Evolutionary conservation across 352 stramenopile species (phyloP).

Genomic region (Pythium grandisporangium): DNA sequence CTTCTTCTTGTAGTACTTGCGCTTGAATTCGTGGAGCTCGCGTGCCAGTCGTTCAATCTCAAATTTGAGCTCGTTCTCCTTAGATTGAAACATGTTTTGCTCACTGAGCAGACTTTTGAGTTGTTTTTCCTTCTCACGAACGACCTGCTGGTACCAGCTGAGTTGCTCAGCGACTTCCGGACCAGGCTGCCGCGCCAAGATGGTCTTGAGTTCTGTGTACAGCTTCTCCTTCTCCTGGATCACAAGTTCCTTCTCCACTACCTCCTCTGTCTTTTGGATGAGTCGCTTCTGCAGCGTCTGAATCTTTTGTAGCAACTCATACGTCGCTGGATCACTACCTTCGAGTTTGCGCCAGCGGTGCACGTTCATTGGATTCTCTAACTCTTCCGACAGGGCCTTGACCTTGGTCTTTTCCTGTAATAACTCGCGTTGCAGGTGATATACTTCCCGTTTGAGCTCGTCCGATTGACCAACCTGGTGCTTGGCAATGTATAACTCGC

Average conservation of each 20-base stretch:
- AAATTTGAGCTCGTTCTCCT: conserved; percentile 94
- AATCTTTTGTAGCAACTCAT: conserved; percentile 96
- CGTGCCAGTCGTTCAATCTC: conserved; percentile 89
- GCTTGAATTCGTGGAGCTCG: conserved; percentile 92
- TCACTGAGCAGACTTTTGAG: conserved; percentile 96
- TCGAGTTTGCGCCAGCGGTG: conserved; percentile 97
- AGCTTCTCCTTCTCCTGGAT: conserved; percentile 95
- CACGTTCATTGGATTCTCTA: conserved; percentile 97
- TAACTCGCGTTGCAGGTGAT: conserved; percentile 87
- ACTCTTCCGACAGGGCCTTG: conserved; percentile 92
- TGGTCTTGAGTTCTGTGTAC: conserved; percentile 92
- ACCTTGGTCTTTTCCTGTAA: conserved; percentile 95
- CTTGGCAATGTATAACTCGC: conserved; percentile 87
- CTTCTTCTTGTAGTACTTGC: conserved; percentile 94
- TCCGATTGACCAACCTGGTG: conserved; percentile 82
- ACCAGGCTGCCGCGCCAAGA: conserved; percentile 88
- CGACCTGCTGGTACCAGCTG: conserved; percentile 90
- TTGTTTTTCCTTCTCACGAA: conserved; percentile 95
- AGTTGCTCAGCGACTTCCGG: conserved; percentile 94
- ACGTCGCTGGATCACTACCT: conserved; percentile 91
- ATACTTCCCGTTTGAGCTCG: conserved; percentile 84
- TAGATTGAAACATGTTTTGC: conserved; percentile 95
- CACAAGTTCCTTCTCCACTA: conserved; percentile 91
- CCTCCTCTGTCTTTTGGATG: conserved; percentile 94
- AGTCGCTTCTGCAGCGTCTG: conserved; percentile 92